These are phyloP conservation scores for Leucocoprinus leucothites DNA, from an alignment of 768 basidiomycete genomes.

Conservation along the genomic window DNA sequence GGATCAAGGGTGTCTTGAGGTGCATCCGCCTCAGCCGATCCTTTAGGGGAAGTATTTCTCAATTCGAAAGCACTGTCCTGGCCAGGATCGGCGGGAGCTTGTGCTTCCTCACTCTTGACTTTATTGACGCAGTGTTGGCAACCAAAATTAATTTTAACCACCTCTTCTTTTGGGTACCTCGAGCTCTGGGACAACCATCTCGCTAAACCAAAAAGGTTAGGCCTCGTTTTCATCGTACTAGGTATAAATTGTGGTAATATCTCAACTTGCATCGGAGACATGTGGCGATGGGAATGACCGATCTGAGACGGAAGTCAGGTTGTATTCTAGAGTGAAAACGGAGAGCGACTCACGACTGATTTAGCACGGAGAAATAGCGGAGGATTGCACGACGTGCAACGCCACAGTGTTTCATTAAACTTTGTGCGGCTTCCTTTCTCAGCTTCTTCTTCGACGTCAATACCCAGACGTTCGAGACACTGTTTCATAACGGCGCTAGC, in stretches of 20 bases:
- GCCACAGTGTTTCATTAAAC: constrained; percentile 18
- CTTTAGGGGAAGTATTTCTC: not conserved
- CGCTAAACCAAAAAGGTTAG: constrained; percentile 16
- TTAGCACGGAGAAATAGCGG: constrained; percentile 46
- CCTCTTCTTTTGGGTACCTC: constrained; percentile 19
- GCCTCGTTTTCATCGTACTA: not conserved
- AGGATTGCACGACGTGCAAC: constrained; percentile 49
- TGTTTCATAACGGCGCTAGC: constrained; percentile 41
- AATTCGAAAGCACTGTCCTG: not conserved
- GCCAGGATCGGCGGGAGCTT: not conserved
- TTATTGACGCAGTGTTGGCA: constrained; percentile 49
- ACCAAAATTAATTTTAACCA: constrained; percentile 38
- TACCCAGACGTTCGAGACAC: constrained; percentile 27
- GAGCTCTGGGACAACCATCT: constrained; percentile 16
- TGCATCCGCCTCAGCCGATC: constrained; percentile 11
- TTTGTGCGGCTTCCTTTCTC: constrained; percentile 21
- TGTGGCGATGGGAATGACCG: constrained; percentile 65
- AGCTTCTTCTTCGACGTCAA: constrained; percentile 25
- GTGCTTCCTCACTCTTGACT: not conserved
- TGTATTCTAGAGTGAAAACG: not conserved
- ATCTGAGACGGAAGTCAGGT: constrained; percentile 30
- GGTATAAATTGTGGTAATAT: constrained; percentile 17
- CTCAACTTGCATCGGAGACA: constrained; percentile 38
- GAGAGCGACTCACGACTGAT: constrained; percentile 38
- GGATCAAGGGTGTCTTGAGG: constrained; percentile 5